These are phyloP conservation scores for Paramecium sexaurelia DNA, from an alignment of 73 alveolate species.

Conservation along the genomic window DNA sequence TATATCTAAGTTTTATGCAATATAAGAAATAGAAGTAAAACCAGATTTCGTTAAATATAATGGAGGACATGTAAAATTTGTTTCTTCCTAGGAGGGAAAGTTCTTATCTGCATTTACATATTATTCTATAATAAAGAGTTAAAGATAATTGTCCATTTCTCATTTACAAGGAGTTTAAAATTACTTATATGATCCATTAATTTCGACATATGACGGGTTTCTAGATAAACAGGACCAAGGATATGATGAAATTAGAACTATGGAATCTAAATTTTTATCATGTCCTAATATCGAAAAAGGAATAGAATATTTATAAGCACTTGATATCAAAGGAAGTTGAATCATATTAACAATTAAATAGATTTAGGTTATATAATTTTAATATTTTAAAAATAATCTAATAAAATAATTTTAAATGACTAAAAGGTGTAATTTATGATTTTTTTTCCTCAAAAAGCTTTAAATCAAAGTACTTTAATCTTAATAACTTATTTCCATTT, in stretches of 20 bases:
- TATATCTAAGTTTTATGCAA: not conserved
- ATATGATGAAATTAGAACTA: not conserved
- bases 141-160: not conserved
- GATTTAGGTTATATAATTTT: no score
- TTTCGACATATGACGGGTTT: conserved; percentile 36
- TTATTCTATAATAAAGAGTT: not conserved
- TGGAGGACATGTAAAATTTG: not conserved
- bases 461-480: no score
- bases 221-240: conserved; percentile 10
- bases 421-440: no score
- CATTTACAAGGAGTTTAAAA: not conserved
- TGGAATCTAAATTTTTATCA: not conserved
- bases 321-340: not conserved
- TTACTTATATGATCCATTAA: not conserved
- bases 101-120: not conserved
- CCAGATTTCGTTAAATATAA: not conserved
- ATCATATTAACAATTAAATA: not conserved
- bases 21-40: not conserved
- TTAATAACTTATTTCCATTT: no score
- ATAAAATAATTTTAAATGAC: no score
- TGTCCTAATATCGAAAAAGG: not conserved
- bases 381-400: no score
- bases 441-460: no score
- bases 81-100: not conserved
- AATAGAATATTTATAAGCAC: not conserved